Conservation (phyloP, 495 filamentous ascomycete species). For the Hypoxylon trugodes region DNA sequence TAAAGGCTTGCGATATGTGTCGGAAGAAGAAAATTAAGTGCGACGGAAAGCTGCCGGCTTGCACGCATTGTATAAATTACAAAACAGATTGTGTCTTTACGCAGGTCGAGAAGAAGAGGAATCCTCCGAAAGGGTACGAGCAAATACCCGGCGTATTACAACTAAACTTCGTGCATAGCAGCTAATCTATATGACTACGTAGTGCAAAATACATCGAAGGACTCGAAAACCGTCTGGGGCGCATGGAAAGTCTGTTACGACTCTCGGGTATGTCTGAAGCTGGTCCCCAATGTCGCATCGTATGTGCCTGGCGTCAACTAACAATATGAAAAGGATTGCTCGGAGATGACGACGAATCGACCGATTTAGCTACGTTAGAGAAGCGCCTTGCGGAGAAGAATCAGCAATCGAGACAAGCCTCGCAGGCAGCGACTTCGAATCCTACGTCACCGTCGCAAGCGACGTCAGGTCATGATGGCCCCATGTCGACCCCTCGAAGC, state of each 20-base stretch:
- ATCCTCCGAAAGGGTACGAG: slow-evolving; percentile 92
- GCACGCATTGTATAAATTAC: slow-evolving; percentile 97
- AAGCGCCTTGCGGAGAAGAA: slow-evolving; percentile 77
- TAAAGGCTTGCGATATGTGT: slow-evolving; percentile 97
- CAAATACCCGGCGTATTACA: neutral
- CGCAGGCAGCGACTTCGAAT: slow-evolving; percentile 52
- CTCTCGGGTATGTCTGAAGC: slow-evolving; percentile 68
- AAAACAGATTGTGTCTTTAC: slow-evolving; percentile 98
- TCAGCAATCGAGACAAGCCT: slow-evolving; percentile 54
- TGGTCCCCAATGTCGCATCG: too few relatives aligned
- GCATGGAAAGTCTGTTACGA: slow-evolving; percentile 91
- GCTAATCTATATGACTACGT: slow-evolving; percentile 38
- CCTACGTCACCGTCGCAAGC: slow-evolving; percentile 57
- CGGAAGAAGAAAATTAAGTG: slow-evolving; percentile 99
- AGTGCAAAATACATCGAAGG: slow-evolving; percentile 98
- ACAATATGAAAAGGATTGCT: slow-evolving; percentile 63
- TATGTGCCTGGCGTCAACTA: neutral
- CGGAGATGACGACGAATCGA: slow-evolving; percentile 84
- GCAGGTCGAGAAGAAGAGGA: slow-evolving; percentile 97
- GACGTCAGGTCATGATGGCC: slow-evolving; percentile 53
- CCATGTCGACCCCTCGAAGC: slow-evolving; percentile 65
- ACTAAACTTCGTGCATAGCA: neutral
- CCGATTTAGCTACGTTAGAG: slow-evolving; percentile 88
- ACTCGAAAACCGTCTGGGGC: slow-evolving; percentile 88
- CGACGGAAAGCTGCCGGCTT: slow-evolving; percentile 94